A percentile compares a stretch with the other conserved stretches of the same genome.
phyloP scores from a whole-genome alignment of 805 yeast species.

The Saturnispora besseyi region DNA sequence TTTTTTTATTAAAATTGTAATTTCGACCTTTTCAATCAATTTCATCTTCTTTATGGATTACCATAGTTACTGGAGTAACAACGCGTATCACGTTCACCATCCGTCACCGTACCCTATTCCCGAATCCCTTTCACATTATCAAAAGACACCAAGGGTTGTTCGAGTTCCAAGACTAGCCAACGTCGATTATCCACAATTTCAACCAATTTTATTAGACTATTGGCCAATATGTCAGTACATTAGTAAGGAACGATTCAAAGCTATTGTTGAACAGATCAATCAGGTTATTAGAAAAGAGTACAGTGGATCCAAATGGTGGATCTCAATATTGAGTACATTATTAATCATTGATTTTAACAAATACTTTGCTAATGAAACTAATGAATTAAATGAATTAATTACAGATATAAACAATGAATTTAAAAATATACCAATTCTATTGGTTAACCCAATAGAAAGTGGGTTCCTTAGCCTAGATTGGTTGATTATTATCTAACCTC shows the following conservation, averaged over 20 bases:
- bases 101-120: conserved; percentile 39
- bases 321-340: neutral
- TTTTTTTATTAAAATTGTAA: neutral
- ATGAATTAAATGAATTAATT: neutral
- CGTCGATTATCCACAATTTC: conserved; percentile 44
- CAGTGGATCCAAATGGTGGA: neutral
- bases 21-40: neutral
- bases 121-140: conserved; percentile 1
- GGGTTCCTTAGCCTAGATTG: conserved; percentile 51
- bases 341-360: neutral
- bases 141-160: conserved; percentile 44
- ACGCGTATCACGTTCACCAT: conserved; percentile 35
- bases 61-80: conserved; percentile 30
- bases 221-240: neutral
- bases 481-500: conserved; percentile 28
- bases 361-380: neutral
- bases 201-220: conserved; percentile 47
- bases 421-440: neutral
- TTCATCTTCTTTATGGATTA: neutral
- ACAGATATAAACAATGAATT: neutral
- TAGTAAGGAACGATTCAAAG: neutral
- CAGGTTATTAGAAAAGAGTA: neutral
- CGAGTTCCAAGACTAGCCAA: conserved; percentile 50
- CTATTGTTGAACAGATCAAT: neutral
- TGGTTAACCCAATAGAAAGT: conserved; percentile 43